These are phyloP conservation scores for Arbutus unedo DNA, from an alignment of 148 eudicot species.

Conservation along the genomic window DNA sequence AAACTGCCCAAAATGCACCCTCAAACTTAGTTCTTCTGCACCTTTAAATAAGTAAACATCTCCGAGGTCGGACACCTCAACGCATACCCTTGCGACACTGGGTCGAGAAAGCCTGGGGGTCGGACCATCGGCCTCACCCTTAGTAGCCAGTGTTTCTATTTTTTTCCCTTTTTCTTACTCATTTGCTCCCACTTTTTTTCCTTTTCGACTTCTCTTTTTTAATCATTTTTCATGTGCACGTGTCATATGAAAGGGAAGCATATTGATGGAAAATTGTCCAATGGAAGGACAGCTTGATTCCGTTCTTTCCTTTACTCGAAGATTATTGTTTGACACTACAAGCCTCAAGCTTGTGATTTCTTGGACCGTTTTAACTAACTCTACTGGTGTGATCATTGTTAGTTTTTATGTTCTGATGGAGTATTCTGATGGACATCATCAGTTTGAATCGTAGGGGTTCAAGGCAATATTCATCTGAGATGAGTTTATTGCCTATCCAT, in stretches of 20 bases:
- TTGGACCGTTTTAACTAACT: not conserved
- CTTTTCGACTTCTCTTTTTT: not conserved
- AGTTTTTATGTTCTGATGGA: not conserved
- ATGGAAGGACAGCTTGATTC: not conserved
- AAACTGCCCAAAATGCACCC: not conserved
- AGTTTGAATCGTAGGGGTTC: not conserved
- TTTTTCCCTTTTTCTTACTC: not conserved
- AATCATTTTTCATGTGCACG: not conserved
- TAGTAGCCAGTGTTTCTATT: not conserved
- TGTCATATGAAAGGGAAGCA: not conserved
- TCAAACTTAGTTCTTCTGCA: not conserved
- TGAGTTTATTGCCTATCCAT: constrained; percentile 3
- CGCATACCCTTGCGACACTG: too few species aligned
- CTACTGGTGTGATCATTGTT: not conserved
- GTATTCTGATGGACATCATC: not conserved
- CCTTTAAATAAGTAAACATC: not conserved
- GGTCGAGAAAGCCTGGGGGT: too few species aligned
- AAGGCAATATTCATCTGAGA: not conserved
- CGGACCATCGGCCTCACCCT: not conserved
- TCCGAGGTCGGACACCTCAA: not conserved
- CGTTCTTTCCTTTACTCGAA: not conserved
- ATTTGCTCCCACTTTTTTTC: not conserved
- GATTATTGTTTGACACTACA: not conserved
- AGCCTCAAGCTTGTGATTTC: not conserved
- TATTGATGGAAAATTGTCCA: not conserved